Percentiles rank a stretch among this genome's conserved stretches.
Conservation (phyloP, 495 filamentous ascomycete species). For the Hypoxylon perforatum region DNA sequence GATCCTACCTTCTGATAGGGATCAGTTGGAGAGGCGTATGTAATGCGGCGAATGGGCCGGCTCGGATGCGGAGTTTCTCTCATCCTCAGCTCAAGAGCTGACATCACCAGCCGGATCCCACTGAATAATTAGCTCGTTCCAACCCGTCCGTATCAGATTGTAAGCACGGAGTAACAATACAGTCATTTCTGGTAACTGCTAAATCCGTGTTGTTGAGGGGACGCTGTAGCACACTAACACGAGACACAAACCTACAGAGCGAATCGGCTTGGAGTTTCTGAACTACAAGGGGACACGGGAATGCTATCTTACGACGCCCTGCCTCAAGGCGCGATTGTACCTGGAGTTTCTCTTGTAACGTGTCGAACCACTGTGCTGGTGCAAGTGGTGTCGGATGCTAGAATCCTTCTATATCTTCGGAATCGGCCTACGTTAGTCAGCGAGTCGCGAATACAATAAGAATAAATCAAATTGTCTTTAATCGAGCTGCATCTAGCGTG, state of each 20-base stretch:
- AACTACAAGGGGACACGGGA: neutral
- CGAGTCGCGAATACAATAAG: constrained; percentile 9
- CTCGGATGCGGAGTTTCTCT: constrained; percentile 36
- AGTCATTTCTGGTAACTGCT: neutral
- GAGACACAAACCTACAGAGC: neutral
- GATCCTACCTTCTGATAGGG: neutral
- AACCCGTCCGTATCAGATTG: neutral
- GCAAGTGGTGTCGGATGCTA: neutral
- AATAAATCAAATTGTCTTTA: constrained; percentile 17
- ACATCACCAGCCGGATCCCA: neutral
- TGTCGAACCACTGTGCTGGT: constrained; percentile 24
- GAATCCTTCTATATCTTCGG: constrained; percentile 15
- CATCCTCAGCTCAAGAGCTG: constrained; percentile 1
- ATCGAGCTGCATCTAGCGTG: neutral
- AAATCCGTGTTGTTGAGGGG: neutral
- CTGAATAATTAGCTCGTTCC: neutral
- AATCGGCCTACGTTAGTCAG: constrained; percentile 17
- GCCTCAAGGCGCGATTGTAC: constrained; percentile 11
- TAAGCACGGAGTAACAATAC: constrained; percentile 21
- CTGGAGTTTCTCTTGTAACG: constrained; percentile 34
- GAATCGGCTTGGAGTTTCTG: constrained; percentile 38
- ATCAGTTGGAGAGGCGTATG: neutral
- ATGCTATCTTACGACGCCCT: constrained; percentile 9
- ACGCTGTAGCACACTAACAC: neutral
- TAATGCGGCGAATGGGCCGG: neutral